Evolutionary conservation across 2,329 filamentous ascomycete species (phyloP), one percentile per base, ranked within the genome.

Genomic region (Magnaporthiopsis incrustans): DNA sequence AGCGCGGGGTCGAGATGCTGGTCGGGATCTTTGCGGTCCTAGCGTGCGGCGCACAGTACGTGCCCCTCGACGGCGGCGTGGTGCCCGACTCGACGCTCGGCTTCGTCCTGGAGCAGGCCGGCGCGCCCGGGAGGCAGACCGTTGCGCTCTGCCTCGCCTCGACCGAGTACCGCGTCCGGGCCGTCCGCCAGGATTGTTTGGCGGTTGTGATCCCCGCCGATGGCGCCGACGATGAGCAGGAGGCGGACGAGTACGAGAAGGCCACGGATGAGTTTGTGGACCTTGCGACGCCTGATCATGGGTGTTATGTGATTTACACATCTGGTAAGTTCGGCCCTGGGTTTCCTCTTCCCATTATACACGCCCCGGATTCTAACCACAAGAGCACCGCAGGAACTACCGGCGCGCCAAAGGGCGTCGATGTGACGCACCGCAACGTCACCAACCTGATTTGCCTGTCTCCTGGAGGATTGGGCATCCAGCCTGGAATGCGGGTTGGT

Each of bases 31-130:
- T 84, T 64, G 83, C 82, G 2, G 76, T 85, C 25, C 73, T 87
- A 44, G 83, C 82, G 64, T 80, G 80, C 60, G 83, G 84, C 26
- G 84, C 80, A 18, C 83, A 87, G 67, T 87, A 87, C 69, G 77
- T 86, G 6, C 84, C 84, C 3, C 76, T 87, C 2, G 85, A 87
- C 66, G 83, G 83, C 50, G 80, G 81, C 7, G 76, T 83, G 38
- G 79, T 81, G 12, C 75, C 81, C 0, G 79, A 81, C 61, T 73
- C 75, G 25, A 79, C 79, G 3, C 74, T 86, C 32, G 72, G 73
- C 30, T 78, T 81, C 64, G 82, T 85, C 32, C 74, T 85, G 60
- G 70, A 74, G 32, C 77, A 85, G 67, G 78, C 81, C 2, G 71
- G 73, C 15, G 44, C 44, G 44, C 44, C 44, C 44, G 44, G 44